Conservation (phyloP, 371 early-diverging fungal genomes). For the Mucor velutinosus region DNA sequence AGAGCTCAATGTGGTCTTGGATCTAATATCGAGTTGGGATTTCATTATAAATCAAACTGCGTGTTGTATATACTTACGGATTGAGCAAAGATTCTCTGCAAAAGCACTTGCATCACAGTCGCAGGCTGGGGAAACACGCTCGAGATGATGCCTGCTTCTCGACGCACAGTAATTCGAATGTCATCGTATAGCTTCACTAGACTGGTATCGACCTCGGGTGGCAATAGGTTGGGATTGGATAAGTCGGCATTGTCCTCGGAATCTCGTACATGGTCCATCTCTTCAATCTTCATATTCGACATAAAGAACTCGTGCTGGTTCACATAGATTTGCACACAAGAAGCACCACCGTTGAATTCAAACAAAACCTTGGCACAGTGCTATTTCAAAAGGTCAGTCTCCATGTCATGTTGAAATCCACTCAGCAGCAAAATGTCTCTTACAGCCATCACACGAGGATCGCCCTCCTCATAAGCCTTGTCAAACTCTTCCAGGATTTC, state of each 20-base stretch:
- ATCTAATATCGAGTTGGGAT: conserved; percentile 49
- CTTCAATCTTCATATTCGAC: conserved; percentile 73
- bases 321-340: conserved; percentile 92
- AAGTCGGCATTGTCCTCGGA: conserved; percentile 46
- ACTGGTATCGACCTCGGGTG: conserved; percentile 77
- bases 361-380: conserved; percentile 82
- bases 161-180: conserved; percentile 75
- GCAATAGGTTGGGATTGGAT: conserved; percentile 50
- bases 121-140: conserved; percentile 93
- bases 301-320: conserved; percentile 97
- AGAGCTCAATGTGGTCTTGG: conserved; percentile 83
- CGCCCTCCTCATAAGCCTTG: conserved; percentile 74
- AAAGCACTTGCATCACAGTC: conserved; percentile 87
- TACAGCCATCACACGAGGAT: conserved; percentile 69
- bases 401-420: not conserved
- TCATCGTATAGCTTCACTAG: conserved; percentile 82
- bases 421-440: conserved; percentile 3
- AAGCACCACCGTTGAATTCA: conserved; percentile 95
- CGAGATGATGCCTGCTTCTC: conserved; percentile 89
- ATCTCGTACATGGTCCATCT: conserved; percentile 46
- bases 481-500: conserved; percentile 87
- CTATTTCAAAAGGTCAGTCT: conserved; percentile 39
- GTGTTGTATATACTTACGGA: conserved; percentile 57
- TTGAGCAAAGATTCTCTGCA: conserved; percentile 95
- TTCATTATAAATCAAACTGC: not conserved